Evolutionary conservation across 495 filamentous ascomycete genomes (phyloP).

Genomic region (Bombardia bombarda): DNA sequence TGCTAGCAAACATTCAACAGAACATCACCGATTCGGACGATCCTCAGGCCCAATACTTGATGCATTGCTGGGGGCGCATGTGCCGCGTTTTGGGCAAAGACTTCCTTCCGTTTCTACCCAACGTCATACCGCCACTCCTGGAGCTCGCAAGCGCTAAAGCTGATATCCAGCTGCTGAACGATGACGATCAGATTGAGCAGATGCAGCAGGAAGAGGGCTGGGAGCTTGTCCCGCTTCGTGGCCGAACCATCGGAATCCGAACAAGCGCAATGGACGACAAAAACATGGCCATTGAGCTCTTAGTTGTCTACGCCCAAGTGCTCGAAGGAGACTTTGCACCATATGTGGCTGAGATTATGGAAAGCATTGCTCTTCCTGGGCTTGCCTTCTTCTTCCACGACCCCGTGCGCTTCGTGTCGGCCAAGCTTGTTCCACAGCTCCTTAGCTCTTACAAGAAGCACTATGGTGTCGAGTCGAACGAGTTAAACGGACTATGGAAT

Average conservation of each 20-base stretch:
- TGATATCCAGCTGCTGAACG: constrained; percentile 93
- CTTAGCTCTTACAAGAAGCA: constrained; percentile 90
- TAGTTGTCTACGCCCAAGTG: constrained; percentile 93
- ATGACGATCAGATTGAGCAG: constrained; percentile 88
- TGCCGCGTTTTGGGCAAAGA: constrained; percentile 84
- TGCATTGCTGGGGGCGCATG: constrained; percentile 99
- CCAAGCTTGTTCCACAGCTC: constrained; percentile 89
- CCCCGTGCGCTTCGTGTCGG: constrained; percentile 89
- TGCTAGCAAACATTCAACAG: constrained; percentile 79
- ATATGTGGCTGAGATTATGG: constrained; percentile 89
- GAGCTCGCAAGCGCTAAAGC: constrained; percentile 91
- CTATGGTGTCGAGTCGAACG: constrained; percentile 65
- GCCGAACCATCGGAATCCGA: constrained; percentile 97
- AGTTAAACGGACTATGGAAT: constrained; percentile 73
- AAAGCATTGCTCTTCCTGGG: constrained; percentile 89
- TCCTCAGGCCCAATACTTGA: constrained; percentile 91
- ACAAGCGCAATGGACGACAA: constrained; percentile 96
- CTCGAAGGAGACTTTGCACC: constrained; percentile 86
- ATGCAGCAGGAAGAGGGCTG: constrained; percentile 95
- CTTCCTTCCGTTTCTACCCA: constrained; percentile 85
- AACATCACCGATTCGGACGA: constrained; percentile 88
- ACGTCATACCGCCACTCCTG: constrained; percentile 90
- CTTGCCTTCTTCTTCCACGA: constrained; percentile 99
- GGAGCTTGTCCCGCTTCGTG: constrained; percentile 94
- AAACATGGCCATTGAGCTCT: constrained; percentile 95